Conservation (phyloP, 768 basidiomycete genomes). For the Lentinula boryana region DNA sequence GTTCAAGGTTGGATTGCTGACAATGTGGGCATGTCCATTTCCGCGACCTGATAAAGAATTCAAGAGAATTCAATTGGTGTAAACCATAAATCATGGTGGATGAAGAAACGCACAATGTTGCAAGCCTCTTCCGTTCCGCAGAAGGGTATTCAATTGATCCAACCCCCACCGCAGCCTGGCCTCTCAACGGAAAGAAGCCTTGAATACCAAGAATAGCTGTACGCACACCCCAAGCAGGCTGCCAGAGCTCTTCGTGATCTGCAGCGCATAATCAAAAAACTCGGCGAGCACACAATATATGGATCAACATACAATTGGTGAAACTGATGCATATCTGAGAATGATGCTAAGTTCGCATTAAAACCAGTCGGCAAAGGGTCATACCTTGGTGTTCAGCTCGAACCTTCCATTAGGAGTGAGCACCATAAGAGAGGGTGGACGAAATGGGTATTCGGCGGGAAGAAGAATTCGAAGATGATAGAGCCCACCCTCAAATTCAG, state of each 20-base stretch:
- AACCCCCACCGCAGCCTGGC: slow-evolving; percentile 80
- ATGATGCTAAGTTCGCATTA: slow-evolving; percentile 3
- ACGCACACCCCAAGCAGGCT: slow-evolving; percentile 96
- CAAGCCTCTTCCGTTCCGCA: slow-evolving; percentile 72
- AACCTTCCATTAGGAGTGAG: slow-evolving; percentile 97
- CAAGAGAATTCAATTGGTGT: slow-evolving; percentile 6
- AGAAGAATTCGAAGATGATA: slow-evolving; percentile 92
- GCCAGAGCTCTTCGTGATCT: slow-evolving; percentile 98
- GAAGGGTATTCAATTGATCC: slow-evolving; percentile 81
- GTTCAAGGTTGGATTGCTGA: slow-evolving; percentile 55
- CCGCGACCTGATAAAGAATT: slow-evolving; percentile 51
- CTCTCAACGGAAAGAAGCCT: slow-evolving; percentile 85
- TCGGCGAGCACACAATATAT: neutral
- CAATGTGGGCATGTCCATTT: slow-evolving; percentile 79
- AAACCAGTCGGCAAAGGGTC: slow-evolving; percentile 11
- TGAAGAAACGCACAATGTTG: slow-evolving; percentile 51
- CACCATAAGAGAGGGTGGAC: slow-evolving; percentile 93
- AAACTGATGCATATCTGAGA: slow-evolving; percentile 87
- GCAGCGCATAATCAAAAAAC: neutral
- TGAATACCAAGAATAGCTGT: slow-evolving; percentile 92
- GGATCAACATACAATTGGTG: slow-evolving; percentile 63
- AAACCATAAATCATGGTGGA: neutral
- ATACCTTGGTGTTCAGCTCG: slow-evolving; percentile 90
- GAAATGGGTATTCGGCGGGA: slow-evolving; percentile 94
- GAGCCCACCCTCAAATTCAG: slow-evolving; percentile 92